phyloP scores from a whole-genome alignment of 78 protist species.

The Speleostelium caveatum region DNA sequence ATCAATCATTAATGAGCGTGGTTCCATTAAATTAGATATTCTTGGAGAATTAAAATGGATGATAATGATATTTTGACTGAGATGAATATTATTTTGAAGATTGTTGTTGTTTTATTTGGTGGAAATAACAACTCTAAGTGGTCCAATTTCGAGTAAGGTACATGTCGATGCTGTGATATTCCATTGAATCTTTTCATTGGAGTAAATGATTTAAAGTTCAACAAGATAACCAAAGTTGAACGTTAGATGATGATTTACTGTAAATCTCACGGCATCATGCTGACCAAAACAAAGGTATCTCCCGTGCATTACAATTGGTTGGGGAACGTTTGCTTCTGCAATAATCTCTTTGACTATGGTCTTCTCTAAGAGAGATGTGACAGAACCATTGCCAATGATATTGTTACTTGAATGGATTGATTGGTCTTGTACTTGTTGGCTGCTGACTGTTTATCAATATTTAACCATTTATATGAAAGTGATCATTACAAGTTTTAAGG shows the following conservation, averaged over 20 bases:
- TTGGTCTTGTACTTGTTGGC: no score
- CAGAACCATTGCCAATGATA: background rate
- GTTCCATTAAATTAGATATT: no score
- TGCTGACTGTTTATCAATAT: no score
- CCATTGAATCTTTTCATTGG: slow-evolving; percentile 25
- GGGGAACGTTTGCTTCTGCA: slow-evolving; percentile 13
- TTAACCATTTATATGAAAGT: no score
- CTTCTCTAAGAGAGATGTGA: background rate
- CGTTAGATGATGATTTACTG: no score
- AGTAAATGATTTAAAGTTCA: no score
- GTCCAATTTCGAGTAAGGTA: slow-evolving; percentile 27
- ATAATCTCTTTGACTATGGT: slow-evolving; percentile 1
- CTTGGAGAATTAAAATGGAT: slow-evolving; percentile 7
- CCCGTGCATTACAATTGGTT: slow-evolving; percentile 78
- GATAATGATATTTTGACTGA: background rate
- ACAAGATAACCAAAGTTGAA: no score
- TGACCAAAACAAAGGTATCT: slow-evolving; percentile 86
- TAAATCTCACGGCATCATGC: slow-evolving; percentile 85
- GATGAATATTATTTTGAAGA: background rate
- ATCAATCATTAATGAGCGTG: no score
- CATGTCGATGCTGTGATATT: background rate
- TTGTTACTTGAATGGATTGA: background rate
- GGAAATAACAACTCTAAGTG: slow-evolving; percentile 32
- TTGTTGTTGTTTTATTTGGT: background rate
- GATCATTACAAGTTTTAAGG: no score